Conservation (phyloP, 768 basidiomycete species). For the Xerocomus potaroensis region DNA sequence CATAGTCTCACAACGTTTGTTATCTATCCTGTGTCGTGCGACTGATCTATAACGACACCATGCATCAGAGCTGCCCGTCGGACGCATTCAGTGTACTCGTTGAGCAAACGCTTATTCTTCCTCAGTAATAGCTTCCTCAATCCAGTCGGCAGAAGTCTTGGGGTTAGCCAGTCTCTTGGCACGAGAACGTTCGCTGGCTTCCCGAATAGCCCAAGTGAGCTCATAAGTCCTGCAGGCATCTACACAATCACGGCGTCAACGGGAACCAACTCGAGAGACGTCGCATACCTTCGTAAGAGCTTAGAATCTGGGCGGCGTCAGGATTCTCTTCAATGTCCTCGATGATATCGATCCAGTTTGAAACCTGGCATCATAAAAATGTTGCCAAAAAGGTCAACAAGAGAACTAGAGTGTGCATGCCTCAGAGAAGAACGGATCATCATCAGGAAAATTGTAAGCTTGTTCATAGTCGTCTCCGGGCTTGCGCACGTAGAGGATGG, state of each 20-base stretch:
- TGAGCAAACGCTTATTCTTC: slow-evolving; percentile 17
- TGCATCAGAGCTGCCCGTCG: neutral
- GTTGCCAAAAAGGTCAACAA: slow-evolving; percentile 1
- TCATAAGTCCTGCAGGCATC: slow-evolving; percentile 88
- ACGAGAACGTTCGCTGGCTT: slow-evolving; percentile 67
- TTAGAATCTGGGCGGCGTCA: slow-evolving; percentile 74
- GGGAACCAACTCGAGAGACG: neutral
- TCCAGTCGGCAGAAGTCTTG: slow-evolving; percentile 24
- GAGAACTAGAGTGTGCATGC: slow-evolving; percentile 24
- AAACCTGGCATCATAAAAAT: slow-evolving; percentile 43
- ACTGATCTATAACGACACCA: neutral
- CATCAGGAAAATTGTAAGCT: slow-evolving; percentile 65
- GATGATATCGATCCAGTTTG: slow-evolving; percentile 83
- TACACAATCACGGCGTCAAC: slow-evolving; percentile 24
- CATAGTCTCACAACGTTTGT: no score
- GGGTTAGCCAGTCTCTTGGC: slow-evolving; percentile 39
- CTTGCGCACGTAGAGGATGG: slow-evolving; percentile 79
- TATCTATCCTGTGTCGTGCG: no score
- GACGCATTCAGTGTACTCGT: neutral
- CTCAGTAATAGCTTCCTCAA: slow-evolving; percentile 25
- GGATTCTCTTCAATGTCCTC: slow-evolving; percentile 89
- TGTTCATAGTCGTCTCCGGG: slow-evolving; percentile 80
- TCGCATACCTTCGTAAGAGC: slow-evolving; percentile 73
- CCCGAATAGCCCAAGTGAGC: slow-evolving; percentile 90
- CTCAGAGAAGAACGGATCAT: slow-evolving; percentile 95